phyloP scores from a whole-genome alignment of 108 stramenopile species.

The Hondaea fermentalgiana region DNA sequence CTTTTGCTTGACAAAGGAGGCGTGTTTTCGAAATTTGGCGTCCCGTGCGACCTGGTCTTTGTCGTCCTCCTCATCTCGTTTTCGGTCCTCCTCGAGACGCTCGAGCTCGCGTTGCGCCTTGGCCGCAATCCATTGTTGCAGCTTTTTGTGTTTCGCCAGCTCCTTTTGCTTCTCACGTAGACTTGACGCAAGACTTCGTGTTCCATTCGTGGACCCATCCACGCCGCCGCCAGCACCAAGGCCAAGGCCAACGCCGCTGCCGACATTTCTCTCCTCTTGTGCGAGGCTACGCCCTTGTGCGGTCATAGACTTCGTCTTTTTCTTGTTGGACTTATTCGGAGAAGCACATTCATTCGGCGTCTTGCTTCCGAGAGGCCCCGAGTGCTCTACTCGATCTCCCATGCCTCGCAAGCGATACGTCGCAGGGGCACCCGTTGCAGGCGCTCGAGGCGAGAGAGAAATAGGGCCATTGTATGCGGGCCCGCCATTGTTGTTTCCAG shows the following conservation, averaged over 20 bases:
- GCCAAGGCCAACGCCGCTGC: neutral
- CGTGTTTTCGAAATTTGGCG: neutral
- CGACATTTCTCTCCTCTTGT: neutral
- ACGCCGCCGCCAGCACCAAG: neutral
- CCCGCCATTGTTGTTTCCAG: no score
- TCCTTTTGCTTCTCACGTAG: constrained; percentile 19
- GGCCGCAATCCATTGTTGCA: constrained; percentile 44
- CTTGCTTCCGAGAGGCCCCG: neutral
- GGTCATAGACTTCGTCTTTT: neutral
- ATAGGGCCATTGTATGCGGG: no score
- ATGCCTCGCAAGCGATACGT: constrained; percentile 26
- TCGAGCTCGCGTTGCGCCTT: constrained; percentile 40
- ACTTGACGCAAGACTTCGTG: neutral
- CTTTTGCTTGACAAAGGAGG: neutral
- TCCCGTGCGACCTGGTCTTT: neutral
- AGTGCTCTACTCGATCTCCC: neutral
- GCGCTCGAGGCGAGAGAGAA: no score
- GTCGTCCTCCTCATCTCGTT: neutral
- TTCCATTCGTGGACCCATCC: no score
- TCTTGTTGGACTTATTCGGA: neutral
- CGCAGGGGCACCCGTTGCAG: neutral
- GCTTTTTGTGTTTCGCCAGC: constrained; percentile 41
- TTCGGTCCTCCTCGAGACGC: constrained; percentile 21
- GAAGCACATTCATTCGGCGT: neutral
- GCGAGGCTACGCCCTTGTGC: no score